phyloP scores from a whole-genome alignment of 2,329 filamentous ascomycete genomes.

The Cordyceps fumosorosea region DNA sequence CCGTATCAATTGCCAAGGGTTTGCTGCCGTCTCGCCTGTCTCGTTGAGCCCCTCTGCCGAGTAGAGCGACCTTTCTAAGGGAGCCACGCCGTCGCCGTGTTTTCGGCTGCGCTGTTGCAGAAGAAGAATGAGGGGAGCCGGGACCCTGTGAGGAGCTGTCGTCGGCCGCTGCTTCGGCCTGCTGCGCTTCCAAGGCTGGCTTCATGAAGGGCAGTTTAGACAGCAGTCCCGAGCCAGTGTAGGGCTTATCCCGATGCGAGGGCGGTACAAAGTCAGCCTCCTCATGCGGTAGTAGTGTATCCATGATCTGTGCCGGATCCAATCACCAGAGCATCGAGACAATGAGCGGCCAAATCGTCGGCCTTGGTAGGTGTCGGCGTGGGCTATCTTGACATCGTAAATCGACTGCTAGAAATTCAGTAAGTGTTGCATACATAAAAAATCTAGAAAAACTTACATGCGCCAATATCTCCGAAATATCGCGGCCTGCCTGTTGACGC shows the following conservation, averaged over 20 bases:
- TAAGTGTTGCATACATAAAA: neutral
- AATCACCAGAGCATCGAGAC: neutral
- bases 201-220: slow-evolving; percentile 66
- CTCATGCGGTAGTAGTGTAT: neutral
- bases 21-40: slow-evolving; percentile 50
- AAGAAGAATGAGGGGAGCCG: neutral
- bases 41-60: slow-evolving; percentile 64
- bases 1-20: slow-evolving; percentile 36
- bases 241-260: neutral
- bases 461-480: neutral
- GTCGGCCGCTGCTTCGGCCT: slow-evolving; percentile 27
- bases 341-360: neutral
- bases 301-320: neutral
- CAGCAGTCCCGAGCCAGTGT: slow-evolving; percentile 50
- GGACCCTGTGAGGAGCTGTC: slow-evolving; percentile 14
- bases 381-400: neutral
- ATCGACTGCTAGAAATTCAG: neutral
- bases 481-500: neutral
- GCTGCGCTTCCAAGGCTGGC: slow-evolving; percentile 25
- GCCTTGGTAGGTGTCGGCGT: neutral
- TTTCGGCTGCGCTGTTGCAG: slow-evolving; percentile 36
- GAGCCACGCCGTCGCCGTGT: slow-evolving; percentile 72
- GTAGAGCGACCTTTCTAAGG: slow-evolving; percentile 75
- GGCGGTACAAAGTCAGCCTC: neutral
- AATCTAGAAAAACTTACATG: neutral